Evolutionary conservation across 768 basidiomycete genomes (phyloP).

Genomic region (Boletus rex-veris): DNA sequence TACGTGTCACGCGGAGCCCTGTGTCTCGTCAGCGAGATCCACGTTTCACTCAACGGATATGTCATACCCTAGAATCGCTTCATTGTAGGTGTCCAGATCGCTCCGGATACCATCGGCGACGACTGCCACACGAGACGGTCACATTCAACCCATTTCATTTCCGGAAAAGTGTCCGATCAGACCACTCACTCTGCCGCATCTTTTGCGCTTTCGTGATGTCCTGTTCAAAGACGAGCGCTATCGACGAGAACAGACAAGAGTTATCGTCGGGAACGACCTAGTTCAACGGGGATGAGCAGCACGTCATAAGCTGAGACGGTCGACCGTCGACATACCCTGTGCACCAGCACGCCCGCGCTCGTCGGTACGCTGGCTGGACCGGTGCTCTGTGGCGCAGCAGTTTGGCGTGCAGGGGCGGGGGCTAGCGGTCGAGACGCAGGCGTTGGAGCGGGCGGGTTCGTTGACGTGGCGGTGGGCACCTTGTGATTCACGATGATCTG

Average conservation of each 20-base stretch:
- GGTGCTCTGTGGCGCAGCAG: constrained; percentile 12
- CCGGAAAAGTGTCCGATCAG: neutral
- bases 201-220: constrained; percentile 64
- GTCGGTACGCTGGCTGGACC: constrained; percentile 59
- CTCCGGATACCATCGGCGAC: constrained; percentile 77
- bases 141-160: neutral
- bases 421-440: constrained; percentile 14
- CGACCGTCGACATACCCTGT: constrained; percentile 46
- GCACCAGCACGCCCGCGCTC: constrained; percentile 66
- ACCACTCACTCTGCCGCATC: constrained; percentile 67
- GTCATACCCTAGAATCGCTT: constrained; percentile 80
- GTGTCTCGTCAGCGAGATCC: neutral
- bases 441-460: constrained; percentile 5
- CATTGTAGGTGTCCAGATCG: constrained; percentile 71
- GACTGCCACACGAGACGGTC: constrained; percentile 43
- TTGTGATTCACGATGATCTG: constrained; percentile 75
- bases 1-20: constrained; percentile 67
- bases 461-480: constrained; percentile 13
- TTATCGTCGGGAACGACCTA: constrained; percentile 97
- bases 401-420: constrained; percentile 15
- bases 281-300: neutral
- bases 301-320: neutral
- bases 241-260: constrained; percentile 87
- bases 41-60: neutral
- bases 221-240: constrained; percentile 84